Evolutionary conservation across 345 rosid species (phyloP).

Genomic region (Eucalyptus pauciflora): DNA sequence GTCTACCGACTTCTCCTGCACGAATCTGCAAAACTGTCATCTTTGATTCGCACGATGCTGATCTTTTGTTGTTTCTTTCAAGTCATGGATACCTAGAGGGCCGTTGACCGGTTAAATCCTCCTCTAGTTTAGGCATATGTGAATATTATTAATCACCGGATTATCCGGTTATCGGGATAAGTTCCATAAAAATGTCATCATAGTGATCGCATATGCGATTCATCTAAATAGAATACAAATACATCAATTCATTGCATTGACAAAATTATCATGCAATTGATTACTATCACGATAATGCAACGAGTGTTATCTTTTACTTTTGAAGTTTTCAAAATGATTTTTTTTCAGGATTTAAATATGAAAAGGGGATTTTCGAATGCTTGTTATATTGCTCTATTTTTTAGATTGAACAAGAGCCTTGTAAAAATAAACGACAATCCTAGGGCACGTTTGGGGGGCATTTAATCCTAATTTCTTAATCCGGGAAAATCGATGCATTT

Average conservation of each 20-base stretch:
- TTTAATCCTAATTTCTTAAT: not conserved
- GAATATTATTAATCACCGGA: not conserved
- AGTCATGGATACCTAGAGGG: not conserved
- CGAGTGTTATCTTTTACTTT: too few species aligned
- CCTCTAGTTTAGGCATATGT: not conserved
- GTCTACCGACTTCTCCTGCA: not conserved
- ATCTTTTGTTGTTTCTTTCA: not conserved
- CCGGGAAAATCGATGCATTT: not conserved
- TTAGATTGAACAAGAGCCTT: not conserved
- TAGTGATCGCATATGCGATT: not conserved
- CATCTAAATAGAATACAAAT: not conserved
- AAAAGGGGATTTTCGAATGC: not conserved
- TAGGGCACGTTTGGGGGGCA: not conserved
- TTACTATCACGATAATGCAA: not conserved
- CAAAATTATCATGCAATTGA: not conserved
- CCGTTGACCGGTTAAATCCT: not conserved
- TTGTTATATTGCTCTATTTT: not conserved
- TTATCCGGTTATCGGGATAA: not conserved
- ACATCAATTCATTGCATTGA: not conserved
- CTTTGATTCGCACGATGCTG: not conserved
- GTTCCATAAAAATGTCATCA: not conserved
- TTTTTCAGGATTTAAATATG: not conserved
- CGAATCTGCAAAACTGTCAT: not conserved
- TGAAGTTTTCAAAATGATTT: not conserved
- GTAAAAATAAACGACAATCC: not conserved